Conservation (phyloP, 2,329 filamentous ascomycete species). For the Alternaria metachromatica region DNA sequence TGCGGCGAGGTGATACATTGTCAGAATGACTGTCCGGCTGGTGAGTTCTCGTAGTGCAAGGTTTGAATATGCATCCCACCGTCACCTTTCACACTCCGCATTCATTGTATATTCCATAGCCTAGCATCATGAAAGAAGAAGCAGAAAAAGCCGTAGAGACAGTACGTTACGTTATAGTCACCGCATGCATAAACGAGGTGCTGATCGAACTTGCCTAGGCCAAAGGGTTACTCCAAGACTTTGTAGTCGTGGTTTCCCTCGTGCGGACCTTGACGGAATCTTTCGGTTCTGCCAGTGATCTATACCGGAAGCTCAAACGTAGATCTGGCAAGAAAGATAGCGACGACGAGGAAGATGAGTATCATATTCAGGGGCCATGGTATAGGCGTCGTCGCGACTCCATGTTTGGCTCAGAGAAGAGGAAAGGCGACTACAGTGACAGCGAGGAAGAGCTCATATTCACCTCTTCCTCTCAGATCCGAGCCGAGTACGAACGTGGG, state of each 20-base stretch:
- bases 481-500: conserved; percentile 39
- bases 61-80: conserved; percentile 3
- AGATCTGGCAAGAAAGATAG: conserved; percentile 18
- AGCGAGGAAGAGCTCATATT: conserved; percentile 39
- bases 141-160: conserved; percentile 21
- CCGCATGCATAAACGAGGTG: not conserved
- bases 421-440: conserved; percentile 27
- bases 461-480: conserved; percentile 30
- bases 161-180: conserved; percentile 4
- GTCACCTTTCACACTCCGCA: not conserved
- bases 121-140: conserved; percentile 24
- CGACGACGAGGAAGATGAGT: conserved; percentile 18
- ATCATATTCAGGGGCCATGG: not conserved
- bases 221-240: conserved; percentile 32
- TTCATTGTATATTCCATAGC: not conserved
- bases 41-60: conserved; percentile 1
- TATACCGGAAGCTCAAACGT: conserved; percentile 41
- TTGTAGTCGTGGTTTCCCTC: conserved; percentile 40
- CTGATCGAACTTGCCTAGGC: conserved; percentile 22
- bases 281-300: conserved; percentile 39
- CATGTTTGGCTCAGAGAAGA: conserved; percentile 19
- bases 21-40: conserved; percentile 15
- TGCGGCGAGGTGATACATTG: conserved; percentile 2
- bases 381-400: conserved; percentile 24
- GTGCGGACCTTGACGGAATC: conserved; percentile 36